These are phyloP conservation scores for Diaporthe citrichinensis DNA, from an alignment of 2,329 filamentous ascomycete genomes.

Conservation along the genomic window DNA sequence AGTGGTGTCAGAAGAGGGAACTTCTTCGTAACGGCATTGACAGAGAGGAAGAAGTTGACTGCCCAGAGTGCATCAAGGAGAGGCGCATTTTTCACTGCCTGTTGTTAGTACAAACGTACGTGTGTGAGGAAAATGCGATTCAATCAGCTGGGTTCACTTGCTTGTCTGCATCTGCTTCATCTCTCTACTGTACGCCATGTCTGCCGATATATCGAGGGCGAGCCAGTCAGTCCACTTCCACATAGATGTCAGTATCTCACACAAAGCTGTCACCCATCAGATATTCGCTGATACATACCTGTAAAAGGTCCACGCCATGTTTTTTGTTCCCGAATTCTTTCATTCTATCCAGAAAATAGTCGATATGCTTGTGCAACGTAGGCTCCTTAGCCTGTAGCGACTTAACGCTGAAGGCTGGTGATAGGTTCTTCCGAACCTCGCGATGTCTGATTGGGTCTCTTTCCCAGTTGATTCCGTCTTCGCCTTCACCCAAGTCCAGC, in stretches of 20 bases:
- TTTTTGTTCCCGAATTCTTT: not conserved
- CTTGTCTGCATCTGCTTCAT: slow-evolving; percentile 26
- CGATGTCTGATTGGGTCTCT: slow-evolving; percentile 8
- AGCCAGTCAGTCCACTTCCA: slow-evolving; percentile 20
- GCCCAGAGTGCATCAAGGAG: slow-evolving; percentile 2
- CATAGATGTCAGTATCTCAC: not conserved
- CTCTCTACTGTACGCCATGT: slow-evolving; percentile 23
- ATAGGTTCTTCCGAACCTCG: not conserved
- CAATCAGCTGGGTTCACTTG: not conserved
- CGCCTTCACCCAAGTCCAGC: not conserved
- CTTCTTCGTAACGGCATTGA: not conserved
- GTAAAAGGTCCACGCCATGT: not conserved
- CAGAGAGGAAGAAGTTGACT: not conserved
- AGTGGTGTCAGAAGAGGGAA: not conserved
- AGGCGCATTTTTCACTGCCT: not conserved
- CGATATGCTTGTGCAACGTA: slow-evolving; percentile 11
- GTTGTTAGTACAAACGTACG: not conserved
- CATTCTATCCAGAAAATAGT: slow-evolving; percentile 13
- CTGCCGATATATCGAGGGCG: slow-evolving; percentile 1
- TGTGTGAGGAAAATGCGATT: not conserved
- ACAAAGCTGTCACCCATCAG: not conserved
- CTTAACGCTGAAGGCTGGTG: not conserved
- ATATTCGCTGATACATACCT: not conserved
- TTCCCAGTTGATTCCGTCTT: slow-evolving; percentile 19
- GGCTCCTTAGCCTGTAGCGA: slow-evolving; percentile 8